phyloP scores from a whole-genome alignment of 2,329 filamentous ascomycete species.

The Macroventuria anomochaeta region DNA sequence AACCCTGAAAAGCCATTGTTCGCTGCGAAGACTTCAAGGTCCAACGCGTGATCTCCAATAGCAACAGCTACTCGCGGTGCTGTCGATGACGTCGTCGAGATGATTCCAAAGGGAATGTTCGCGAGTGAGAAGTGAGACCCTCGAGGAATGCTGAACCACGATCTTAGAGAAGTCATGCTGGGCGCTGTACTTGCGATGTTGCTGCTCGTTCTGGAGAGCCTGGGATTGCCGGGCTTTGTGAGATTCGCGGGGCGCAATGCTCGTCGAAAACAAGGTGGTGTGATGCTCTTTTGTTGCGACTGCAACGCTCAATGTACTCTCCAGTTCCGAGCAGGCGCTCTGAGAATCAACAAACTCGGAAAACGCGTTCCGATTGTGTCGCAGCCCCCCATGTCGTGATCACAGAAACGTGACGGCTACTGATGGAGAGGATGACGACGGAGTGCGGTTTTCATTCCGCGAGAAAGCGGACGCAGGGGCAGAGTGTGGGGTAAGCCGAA shows the following conservation, averaged over 20 bases:
- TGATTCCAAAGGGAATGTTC: constrained; percentile 85
- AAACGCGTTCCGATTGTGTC: constrained; percentile 19
- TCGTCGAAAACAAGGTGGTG: constrained; percentile 1
- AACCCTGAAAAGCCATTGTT: constrained; percentile 66
- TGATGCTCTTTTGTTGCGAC: background rate
- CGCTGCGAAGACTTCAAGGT: constrained; percentile 68
- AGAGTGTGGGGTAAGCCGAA: constrained; percentile 34
- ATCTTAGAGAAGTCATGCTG: constrained; percentile 49
- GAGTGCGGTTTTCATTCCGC: constrained; percentile 39
- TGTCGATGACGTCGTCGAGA: constrained; percentile 65
- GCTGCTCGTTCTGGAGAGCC: background rate
- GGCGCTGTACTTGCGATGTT: background rate
- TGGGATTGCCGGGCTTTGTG: background rate
- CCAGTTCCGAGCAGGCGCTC: constrained; percentile 7
- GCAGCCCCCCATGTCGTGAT: constrained; percentile 12
- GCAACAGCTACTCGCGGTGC: constrained; percentile 71
- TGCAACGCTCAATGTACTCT: background rate
- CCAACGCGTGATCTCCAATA: constrained; percentile 74
- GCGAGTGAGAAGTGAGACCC: constrained; percentile 74
- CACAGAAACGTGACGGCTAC: constrained; percentile 27
- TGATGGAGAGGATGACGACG: constrained; percentile 34
- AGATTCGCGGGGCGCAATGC: background rate
- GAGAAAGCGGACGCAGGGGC: constrained; percentile 19
- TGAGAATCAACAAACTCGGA: constrained; percentile 15
- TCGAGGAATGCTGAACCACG: constrained; percentile 66